These are phyloP conservation scores for Cercospora sp. DNA, from an alignment of 2,329 filamentous ascomycete genomes.

Conservation along the genomic window DNA sequence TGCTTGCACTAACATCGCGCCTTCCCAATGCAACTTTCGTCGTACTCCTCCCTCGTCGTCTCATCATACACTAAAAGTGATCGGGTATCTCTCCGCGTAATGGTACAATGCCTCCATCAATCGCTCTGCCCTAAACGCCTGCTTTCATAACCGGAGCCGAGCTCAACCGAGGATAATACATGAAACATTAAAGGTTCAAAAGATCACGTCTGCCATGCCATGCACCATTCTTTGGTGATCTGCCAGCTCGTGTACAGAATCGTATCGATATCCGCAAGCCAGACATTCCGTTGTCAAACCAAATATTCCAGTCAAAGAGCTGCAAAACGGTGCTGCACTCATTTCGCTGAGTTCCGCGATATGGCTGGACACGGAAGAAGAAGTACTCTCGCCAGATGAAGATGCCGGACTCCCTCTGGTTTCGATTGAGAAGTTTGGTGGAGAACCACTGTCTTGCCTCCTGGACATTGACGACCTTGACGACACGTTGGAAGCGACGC, in stretches of 20 bases:
- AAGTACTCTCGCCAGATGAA: conserved; percentile 16
- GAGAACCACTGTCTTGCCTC: conserved; percentile 14
- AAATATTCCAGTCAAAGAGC: conserved; percentile 16
- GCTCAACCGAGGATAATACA: conserved; percentile 10
- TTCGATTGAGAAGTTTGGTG: conserved; percentile 8
- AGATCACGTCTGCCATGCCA: conserved; percentile 28
- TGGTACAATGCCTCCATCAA: not conserved
- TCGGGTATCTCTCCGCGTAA: conserved; percentile 6
- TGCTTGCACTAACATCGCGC: not conserved
- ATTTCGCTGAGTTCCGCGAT: conserved; percentile 13
- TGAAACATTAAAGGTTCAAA: conserved; percentile 11
- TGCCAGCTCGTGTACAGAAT: conserved; percentile 28
- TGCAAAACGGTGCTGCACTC: conserved; percentile 21
- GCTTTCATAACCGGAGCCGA: conserved; percentile 7
- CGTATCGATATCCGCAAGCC: conserved; percentile 29
- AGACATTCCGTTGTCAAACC: conserved; percentile 23
- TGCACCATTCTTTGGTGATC: conserved; percentile 28
- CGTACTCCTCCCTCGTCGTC: not conserved
- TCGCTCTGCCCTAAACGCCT: not conserved
- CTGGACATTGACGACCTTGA: conserved; percentile 9
- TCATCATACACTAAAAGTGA: not conserved
- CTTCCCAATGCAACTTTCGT: not conserved
- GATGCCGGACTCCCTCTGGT: conserved; percentile 17
- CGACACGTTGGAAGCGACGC: conserved; percentile 14
- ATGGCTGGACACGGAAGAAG: conserved; percentile 11